A percentile compares a stretch with the other conserved stretches of the same genome.
Conservation (phyloP, 2,329 filamentous ascomycete genomes). For the Phialemoniopsis sp. region DNA sequence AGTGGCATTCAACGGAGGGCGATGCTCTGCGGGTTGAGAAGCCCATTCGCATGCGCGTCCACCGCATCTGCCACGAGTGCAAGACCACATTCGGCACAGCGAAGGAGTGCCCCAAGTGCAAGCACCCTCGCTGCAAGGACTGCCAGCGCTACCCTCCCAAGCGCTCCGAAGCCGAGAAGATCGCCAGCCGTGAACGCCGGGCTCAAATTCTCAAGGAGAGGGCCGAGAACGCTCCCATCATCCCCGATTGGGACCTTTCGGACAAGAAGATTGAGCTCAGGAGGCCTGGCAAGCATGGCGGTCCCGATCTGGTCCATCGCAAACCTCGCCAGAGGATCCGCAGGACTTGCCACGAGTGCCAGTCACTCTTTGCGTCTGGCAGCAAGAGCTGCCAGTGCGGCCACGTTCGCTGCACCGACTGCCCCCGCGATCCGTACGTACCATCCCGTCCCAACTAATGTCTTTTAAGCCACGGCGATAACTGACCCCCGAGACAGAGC, state of each 20-base stretch:
- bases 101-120: constrained; percentile 72
- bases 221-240: constrained; percentile 51
- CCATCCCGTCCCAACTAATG: not conserved
- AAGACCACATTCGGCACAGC: constrained; percentile 67
- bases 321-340: constrained; percentile 69
- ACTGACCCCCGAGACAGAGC: constrained; percentile 35
- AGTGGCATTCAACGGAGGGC: constrained; percentile 49
- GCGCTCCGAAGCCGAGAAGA: constrained; percentile 51
- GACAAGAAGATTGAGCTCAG: constrained; percentile 51
- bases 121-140: constrained; percentile 75
- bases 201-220: constrained; percentile 48
- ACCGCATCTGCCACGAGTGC: constrained; percentile 79
- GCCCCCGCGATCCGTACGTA: constrained; percentile 74
- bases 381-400: constrained; percentile 66
- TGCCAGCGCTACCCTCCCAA: constrained; percentile 72
- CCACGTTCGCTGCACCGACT: constrained; percentile 75
- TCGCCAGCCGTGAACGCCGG: constrained; percentile 46
- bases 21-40: constrained; percentile 65
- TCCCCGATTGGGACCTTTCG: constrained; percentile 43
- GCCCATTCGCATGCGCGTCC: constrained; percentile 73
- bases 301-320: constrained; percentile 68
- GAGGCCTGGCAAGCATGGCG: constrained; percentile 61
- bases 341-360: constrained; percentile 73
- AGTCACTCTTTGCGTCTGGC: constrained; percentile 53
- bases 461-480: not conserved